These are phyloP conservation scores for Fusarium miscanthi DNA, from an alignment of 2,329 filamentous ascomycete genomes.

Conservation along the genomic window DNA sequence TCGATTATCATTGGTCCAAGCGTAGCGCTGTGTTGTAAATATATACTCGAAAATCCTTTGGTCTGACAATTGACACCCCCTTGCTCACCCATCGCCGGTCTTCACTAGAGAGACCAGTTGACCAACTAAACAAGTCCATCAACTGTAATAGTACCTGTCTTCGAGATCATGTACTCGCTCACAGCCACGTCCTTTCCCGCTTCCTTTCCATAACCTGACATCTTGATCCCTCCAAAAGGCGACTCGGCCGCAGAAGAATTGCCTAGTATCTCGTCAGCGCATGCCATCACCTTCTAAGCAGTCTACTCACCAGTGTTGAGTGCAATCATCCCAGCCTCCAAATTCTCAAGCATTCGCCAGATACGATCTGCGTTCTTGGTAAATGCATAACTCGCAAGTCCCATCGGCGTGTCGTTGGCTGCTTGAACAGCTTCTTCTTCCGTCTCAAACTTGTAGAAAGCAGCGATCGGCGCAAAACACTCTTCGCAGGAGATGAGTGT, in stretches of 20 bases:
- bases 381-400: conserved; percentile 28
- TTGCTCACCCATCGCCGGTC: not conserved
- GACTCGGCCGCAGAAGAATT: conserved; percentile 51
- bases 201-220: conserved; percentile 36
- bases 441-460: conserved; percentile 28
- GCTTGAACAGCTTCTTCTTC: conserved; percentile 25
- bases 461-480: conserved; percentile 26
- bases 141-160: conserved; percentile 43
- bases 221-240: conserved; percentile 46
- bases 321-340: conserved; percentile 36
- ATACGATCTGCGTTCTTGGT: conserved; percentile 22
- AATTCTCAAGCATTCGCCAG: conserved; percentile 27
- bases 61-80: not conserved
- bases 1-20: not conserved
- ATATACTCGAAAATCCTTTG: not conserved
- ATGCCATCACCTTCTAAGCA: rapidly evolving
- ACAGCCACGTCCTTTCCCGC: conserved; percentile 57
- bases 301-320: conserved; percentile 8
- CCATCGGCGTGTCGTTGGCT: conserved; percentile 29
- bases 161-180: conserved; percentile 56
- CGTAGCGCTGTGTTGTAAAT: not conserved
- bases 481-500: conserved; percentile 24
- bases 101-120: no score
- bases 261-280: not conserved
- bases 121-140: not conserved